Base-by-base conservation (phyloP, 805 yeast species). In the Wickerhamomyces tratensis region DNA sequence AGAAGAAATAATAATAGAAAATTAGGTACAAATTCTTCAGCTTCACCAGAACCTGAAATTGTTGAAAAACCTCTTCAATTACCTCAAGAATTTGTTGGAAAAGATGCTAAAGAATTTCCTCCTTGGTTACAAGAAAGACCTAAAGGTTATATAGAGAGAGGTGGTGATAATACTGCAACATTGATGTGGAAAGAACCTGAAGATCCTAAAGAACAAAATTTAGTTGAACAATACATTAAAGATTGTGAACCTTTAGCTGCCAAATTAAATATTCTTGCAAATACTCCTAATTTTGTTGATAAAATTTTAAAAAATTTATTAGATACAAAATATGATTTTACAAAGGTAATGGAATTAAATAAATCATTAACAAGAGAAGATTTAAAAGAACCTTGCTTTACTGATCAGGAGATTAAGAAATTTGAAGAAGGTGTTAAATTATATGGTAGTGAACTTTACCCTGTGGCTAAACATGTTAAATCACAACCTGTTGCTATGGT, bases 231-330 rank as follows among this genome's bases (percentile, higher is more conserved):
- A 5, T 93, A 77, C 52, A 54, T 89, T 14, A 59, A 64, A 6
- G 61, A 62, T 15, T 80, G 89, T 51, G 65, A 62, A 2, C 73
- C 75, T 0, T 64, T 75, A 38, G 93, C 96, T 0, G 62, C 64
- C 7, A 56, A 59, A 6, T 58, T 89, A 12, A 68, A 64, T 0
- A 57, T 91, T 39, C 56, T 72, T 14, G 76, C 82, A 0, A 73
- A 74, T 15, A 76, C 94, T 1, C 88, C 94, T 2, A 89, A 91
- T 54, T 88, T 91, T 51, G 62, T 86, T 47, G 98, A 93, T 63
- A 77, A 81, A 2, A 69, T 84, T 14, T 57, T 86, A 37, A 68
- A 76, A 43, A 69, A 71, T 6, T 68, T 82, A 39, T 54, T 83
- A 62, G 70, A 69, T 5, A 51, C 63, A 37, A 53, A 69, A 15